A percentile compares a stretch with the other conserved stretches of the same genome.
Evolutionary conservation across 1,139 yeast genomes (phyloP).

Genomic region (Blastobotrys illinoisensis): DNA sequence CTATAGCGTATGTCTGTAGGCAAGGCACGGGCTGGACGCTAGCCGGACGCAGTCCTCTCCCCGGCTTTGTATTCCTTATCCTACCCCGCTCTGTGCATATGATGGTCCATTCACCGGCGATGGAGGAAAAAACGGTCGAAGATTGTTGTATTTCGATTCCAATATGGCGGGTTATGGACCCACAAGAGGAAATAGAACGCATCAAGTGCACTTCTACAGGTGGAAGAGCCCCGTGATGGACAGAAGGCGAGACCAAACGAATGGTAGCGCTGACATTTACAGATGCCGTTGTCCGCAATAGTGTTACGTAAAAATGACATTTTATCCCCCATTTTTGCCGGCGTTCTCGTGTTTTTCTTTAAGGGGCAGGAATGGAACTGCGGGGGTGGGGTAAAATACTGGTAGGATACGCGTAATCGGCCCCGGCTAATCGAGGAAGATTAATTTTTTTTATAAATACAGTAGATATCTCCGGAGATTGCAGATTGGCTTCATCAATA

Average conservation of each 20-base stretch:
- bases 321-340: background rate
- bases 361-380: background rate
- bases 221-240: too few species aligned
- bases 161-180: too few species aligned
- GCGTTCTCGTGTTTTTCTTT: background rate
- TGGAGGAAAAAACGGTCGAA: background rate
- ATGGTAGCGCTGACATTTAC: background rate
- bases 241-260: too few species aligned
- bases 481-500: background rate
- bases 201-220: too few species aligned
- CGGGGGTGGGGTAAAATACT: background rate
- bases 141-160: too few species aligned
- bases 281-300: background rate
- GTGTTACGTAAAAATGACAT: background rate
- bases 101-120: background rate
- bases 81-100: background rate
- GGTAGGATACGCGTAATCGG: background rate
- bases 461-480: background rate
- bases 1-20: background rate
- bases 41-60: too few species aligned
- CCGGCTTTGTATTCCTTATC: background rate
- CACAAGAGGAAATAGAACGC: too few species aligned
- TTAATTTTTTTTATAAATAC: background rate
- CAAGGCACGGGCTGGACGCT: too few species aligned
- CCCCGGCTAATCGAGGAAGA: background rate